Base-by-base conservation (phyloP, 2,329 filamentous ascomycete genomes). In the Botrytis aclada region DNA sequence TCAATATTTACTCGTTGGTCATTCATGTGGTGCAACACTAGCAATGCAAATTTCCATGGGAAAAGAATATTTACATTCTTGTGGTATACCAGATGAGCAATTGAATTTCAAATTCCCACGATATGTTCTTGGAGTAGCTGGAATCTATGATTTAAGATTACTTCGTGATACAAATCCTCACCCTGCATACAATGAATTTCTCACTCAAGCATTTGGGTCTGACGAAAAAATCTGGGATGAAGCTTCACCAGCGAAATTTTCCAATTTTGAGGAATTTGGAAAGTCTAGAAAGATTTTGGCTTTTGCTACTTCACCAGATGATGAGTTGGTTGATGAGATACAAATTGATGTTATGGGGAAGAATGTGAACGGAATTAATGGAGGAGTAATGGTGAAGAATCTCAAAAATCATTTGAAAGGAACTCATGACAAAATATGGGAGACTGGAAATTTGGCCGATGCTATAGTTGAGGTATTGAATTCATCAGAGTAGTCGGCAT, bases 21-120 rank as follows among this genome's bases (percentile, higher is more conserved):
- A 92, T 80, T 89, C 86, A 25, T 89, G 88, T 73, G 90, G 90
- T 64, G 90, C 86, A 3, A 90, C 88, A 7, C 81, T 94, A 58
- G 86, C 88, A 0, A 85, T 89, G 71, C 92, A 94, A 61, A 39
- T 69, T 20, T 20, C 51, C 2, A 61, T 34, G 63, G 70, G 70
- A 14, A 60, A 41, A 39, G 63, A 69, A 39, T 61, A 47, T 41
- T 34, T 61, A 18, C 54, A 25, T 37, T 72, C 70, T 51, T 69
- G 45, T 29, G 39, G 70, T 37, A 51, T 72, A 58, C 18, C 39
- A 29, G 29, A 51, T 47, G 39, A 72, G 22, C 12, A n/a, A 7
- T n/a, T 72, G 20, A n/a, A 41, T 3, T 72, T 72, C 6, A 61
- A 62, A 16, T 20, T 61, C 18, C 70, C 70, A 45, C 25, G n/a